Evolutionary conservation across 2,329 filamentous ascomycete genomes (phyloP).

Genomic region (Arthroderma uncinatum): DNA sequence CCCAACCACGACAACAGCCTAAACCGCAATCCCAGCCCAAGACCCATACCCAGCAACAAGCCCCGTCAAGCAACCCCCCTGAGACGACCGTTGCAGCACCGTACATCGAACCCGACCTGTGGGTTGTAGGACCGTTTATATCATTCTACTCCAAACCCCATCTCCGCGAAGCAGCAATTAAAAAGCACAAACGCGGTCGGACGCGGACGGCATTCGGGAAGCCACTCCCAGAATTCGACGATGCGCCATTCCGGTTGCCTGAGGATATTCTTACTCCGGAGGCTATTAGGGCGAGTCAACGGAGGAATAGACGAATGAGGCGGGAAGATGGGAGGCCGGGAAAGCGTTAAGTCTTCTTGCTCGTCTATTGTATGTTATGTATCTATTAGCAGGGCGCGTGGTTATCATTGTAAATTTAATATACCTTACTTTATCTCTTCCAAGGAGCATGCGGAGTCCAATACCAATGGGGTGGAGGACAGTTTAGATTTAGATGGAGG

Average conservation of each 20-base stretch:
- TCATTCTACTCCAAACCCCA: slow-evolving; percentile 78
- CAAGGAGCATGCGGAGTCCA: no score
- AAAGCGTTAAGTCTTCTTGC: not conserved
- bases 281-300: slow-evolving; percentile 31
- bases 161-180: slow-evolving; percentile 68
- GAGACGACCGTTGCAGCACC: slow-evolving; percentile 18
- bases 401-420: not conserved
- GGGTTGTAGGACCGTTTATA: slow-evolving; percentile 52
- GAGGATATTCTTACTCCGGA: slow-evolving; percentile 43
- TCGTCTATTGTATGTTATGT: not conserved
- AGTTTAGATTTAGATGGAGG: no score
- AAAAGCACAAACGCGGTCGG: slow-evolving; percentile 56
- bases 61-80: slow-evolving; percentile 7
- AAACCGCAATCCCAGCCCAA: not conserved
- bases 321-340: slow-evolving; percentile 17
- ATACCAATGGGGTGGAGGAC: no score
- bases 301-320: slow-evolving; percentile 29
- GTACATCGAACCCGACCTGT: slow-evolving; percentile 17
- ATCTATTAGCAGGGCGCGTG: not conserved
- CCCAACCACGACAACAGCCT: not conserved
- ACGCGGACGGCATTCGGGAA: slow-evolving; percentile 71
- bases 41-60: not conserved
- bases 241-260: slow-evolving; percentile 65
- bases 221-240: slow-evolving; percentile 59
- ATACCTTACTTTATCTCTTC: not conserved